Evolutionary conservation across 2,329 filamentous ascomycete genomes (phyloP), one percentile per base, ranked within the genome.

Genomic region (Ophiocordyceps sinensis): DNA sequence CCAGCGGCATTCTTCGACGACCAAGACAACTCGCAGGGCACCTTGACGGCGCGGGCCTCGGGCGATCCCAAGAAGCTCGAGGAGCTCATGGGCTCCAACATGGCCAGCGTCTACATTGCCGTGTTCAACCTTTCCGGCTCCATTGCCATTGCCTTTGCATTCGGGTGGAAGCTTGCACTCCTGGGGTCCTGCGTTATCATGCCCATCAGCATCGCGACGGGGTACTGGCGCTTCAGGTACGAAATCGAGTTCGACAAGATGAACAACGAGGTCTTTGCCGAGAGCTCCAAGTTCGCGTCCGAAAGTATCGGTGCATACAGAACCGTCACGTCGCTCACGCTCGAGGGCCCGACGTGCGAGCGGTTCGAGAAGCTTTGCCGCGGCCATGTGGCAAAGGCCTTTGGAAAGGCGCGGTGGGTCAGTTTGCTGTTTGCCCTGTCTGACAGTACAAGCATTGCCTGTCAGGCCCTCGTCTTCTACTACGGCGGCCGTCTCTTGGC

Each of bases 161-260:
- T 81, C 53, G 79, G 80, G 2, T 88, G 84, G 84, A 88, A 86
- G 55, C 66, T 89, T 9, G 75, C 79, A 0, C 61, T 86, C 0
- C 77, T 88, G 0, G 70, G 74, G 0, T 62, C 77, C 9, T 81
- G 76, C 49, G 74, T 82, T 9, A 70, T 72, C 6, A 57, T 73
- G 41, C 73, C 73, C 1, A 53, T 76, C 19, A 62, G 67, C 36
- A 47, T 75, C 4, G 41, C 56, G 5, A 63, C 67, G 0, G 66
- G 65, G 0, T 77, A 66, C 50, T 70, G 65, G 56, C 66, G 72
- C 2, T 59, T 75, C 47, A 66, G 61, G 45, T 74, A 73, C 48
- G 79, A 82, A 55, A 56, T 77, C n/a, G 64, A 78, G 45, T 84
- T 85, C 44, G 79, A 82, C 45, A 68, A 73, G 49, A 73, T 82